A percentile compares a stretch with the other conserved stretches of the same genome.
These are phyloP conservation scores for Monsonia emarginata DNA, from an alignment of 441 rosid species.

Conservation along the genomic window DNA sequence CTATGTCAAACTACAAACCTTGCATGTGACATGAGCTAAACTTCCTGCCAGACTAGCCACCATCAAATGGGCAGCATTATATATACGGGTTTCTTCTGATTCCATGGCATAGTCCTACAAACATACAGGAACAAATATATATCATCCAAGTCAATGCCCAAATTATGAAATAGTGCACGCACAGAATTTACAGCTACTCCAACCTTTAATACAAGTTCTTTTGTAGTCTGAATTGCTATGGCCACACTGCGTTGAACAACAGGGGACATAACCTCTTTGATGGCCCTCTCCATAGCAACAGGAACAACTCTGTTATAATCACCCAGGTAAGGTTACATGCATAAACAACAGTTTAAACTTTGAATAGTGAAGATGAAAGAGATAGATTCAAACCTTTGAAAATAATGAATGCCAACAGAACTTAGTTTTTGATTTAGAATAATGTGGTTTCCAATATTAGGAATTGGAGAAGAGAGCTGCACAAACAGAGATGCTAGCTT, in stretches of 20 bases:
- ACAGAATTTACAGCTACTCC: neutral
- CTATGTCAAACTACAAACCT: constrained; percentile 44
- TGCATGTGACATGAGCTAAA: constrained; percentile 98
- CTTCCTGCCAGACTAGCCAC: constrained; percentile 98
- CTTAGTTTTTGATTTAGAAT: constrained; percentile 73
- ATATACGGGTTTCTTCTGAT: constrained; percentile 82
- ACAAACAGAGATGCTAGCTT: constrained; percentile 18
- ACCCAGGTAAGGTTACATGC: neutral
- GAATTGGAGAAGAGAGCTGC: constrained; percentile 70
- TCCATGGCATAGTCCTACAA: constrained; percentile 88
- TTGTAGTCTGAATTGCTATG: constrained; percentile 94
- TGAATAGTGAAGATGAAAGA: constrained; percentile 7
- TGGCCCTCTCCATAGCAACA: constrained; percentile 87
- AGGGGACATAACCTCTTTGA: constrained; percentile 81
- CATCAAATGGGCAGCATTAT: constrained; percentile 96
- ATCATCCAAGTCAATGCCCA: neutral
- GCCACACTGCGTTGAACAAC: constrained; percentile 98
- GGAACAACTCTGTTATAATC: constrained; percentile 65
- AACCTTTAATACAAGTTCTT: constrained; percentile 59
- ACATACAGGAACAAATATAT: constrained; percentile 1
- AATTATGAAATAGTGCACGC: neutral
- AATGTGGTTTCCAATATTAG: constrained; percentile 78
- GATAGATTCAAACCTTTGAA: constrained; percentile 63
- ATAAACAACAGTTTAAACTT: neutral
- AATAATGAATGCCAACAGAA: constrained; percentile 59